phyloP scores from a whole-genome alignment of 768 basidiomycete species.

The Tephrocybe sp. region DNA sequence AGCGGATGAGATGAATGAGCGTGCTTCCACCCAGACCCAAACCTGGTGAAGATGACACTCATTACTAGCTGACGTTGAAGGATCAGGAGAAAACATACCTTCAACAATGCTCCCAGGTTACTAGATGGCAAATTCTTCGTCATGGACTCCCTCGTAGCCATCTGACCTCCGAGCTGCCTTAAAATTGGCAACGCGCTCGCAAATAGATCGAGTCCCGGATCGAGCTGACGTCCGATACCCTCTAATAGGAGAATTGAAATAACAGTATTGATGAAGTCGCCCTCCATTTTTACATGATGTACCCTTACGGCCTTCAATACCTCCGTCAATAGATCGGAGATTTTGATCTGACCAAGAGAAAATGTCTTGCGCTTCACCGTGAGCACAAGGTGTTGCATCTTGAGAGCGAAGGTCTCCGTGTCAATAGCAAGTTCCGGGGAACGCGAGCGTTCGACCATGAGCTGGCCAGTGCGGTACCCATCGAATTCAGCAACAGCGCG shows the following conservation, averaged over 20 bases:
- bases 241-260: slow-evolving; percentile 91
- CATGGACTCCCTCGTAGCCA: slow-evolving; percentile 68
- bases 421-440: slow-evolving; percentile 89
- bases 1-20: slow-evolving; percentile 78
- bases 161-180: slow-evolving; percentile 86
- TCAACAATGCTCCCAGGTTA: slow-evolving; percentile 82
- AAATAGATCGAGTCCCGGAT: slow-evolving; percentile 91
- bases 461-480: slow-evolving; percentile 89
- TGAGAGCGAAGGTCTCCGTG: slow-evolving; percentile 92
- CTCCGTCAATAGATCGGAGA: slow-evolving; percentile 88
- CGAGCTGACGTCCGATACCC: slow-evolving; percentile 92
- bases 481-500: slow-evolving; percentile 95
- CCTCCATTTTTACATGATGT: slow-evolving; percentile 98
- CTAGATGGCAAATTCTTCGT: slow-evolving; percentile 59
- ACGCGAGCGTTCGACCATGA: slow-evolving; percentile 95
- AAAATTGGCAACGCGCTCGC: slow-evolving; percentile 94
- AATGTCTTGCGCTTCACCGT: slow-evolving; percentile 96
- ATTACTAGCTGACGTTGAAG: neutral
- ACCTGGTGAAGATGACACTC: slow-evolving; percentile 41
- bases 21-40: slow-evolving; percentile 93
- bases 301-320: slow-evolving; percentile 82
- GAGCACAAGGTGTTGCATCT: slow-evolving; percentile 95
- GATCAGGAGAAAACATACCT: slow-evolving; percentile 48
- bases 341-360: slow-evolving; percentile 94
- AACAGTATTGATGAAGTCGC: slow-evolving; percentile 97